phyloP scores from a whole-genome alignment of 352 stramenopile genomes.

The Phytophthora pinifolia region DNA sequence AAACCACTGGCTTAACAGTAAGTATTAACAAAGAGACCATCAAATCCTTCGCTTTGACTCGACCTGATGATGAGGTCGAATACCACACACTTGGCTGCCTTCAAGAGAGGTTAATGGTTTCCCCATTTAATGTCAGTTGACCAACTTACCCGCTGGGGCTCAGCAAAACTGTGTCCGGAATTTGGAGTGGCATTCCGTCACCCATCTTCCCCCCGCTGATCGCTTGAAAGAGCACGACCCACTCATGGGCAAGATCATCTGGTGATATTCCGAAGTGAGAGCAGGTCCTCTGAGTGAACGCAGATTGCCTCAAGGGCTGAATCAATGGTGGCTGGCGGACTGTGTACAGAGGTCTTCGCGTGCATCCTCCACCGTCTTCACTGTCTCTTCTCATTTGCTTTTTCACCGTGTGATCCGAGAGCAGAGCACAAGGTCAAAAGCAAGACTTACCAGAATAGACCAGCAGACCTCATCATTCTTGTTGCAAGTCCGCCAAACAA shows the following conservation, averaged over 20 bases:
- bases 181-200: constrained; percentile 36
- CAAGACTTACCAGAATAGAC: constrained; percentile 22
- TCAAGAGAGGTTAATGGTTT: background rate
- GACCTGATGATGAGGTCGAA: constrained; percentile 41
- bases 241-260: constrained; percentile 55
- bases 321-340: constrained; percentile 52
- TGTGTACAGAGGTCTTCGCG: constrained; percentile 43
- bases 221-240: constrained; percentile 55
- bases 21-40: constrained; percentile 22
- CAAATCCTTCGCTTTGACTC: constrained; percentile 41
- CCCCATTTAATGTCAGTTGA: background rate
- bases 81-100: constrained; percentile 69
- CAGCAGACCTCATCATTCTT: background rate
- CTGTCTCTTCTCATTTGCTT: constrained; percentile 10
- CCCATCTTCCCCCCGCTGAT: constrained; percentile 32
- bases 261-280: constrained; percentile 20
- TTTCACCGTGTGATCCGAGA: constrained; percentile 2
- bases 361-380: constrained; percentile 5
- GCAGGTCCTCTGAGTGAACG: constrained; percentile 37
- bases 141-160: constrained; percentile 49
- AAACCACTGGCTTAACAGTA: too few relatives aligned
- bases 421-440: background rate
- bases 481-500: background rate
- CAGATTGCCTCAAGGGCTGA: constrained; percentile 43
- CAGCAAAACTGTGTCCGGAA: constrained; percentile 62